Evolutionary conservation across 75 land plant genomes (phyloP), one percentile per base, ranked within the genome.

Genomic region (Selaginella tamariscina): DNA sequence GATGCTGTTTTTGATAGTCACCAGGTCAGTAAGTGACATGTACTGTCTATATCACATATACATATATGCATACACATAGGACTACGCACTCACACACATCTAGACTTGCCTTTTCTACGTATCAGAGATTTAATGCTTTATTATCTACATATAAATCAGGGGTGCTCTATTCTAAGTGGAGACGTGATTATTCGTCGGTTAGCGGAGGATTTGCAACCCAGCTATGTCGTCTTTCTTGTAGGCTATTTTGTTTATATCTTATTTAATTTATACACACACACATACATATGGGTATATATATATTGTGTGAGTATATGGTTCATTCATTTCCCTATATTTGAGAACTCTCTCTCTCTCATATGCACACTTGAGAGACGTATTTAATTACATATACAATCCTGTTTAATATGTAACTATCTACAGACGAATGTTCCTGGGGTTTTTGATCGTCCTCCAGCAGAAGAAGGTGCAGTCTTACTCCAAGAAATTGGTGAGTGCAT

Each of bases 341-440:
- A n/a, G n/a, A n/a, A n/a, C n/a, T n/a, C n/a, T n/a, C n/a, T n/a
- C n/a, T n/a, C n/a, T n/a, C n/a, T n/a, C n/a, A n/a, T n/a, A n/a
- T n/a, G n/a, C n/a, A n/a, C n/a, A n/a, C n/a, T n/a, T n/a, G n/a
- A n/a, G n/a, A n/a, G n/a, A n/a, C n/a, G n/a, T n/a, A n/a, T n/a
- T n/a, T n/a, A n/a, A n/a, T n/a, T n/a, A n/a, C n/a, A n/a, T n/a
- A n/a, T n/a, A n/a, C n/a, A n/a, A n/a, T n/a, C n/a, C n/a, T n/a
- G n/a, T n/a, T n/a, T n/a, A n/a, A n/a, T n/a, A n/a, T n/a, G n/a
- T n/a, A n/a, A n/a, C n/a, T n/a, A n/a, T n/a, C n/a, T n/a, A n/a
- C 64, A 93, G 98, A 93, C 98, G 65, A 89, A 93, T 78, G 98
- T 93, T 65, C 77, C 79, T n/a, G 98, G 98, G 2, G 98, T 93